Base-by-base conservation (phyloP, 768 basidiomycete genomes). In the Suillus ampliporus region DNA sequence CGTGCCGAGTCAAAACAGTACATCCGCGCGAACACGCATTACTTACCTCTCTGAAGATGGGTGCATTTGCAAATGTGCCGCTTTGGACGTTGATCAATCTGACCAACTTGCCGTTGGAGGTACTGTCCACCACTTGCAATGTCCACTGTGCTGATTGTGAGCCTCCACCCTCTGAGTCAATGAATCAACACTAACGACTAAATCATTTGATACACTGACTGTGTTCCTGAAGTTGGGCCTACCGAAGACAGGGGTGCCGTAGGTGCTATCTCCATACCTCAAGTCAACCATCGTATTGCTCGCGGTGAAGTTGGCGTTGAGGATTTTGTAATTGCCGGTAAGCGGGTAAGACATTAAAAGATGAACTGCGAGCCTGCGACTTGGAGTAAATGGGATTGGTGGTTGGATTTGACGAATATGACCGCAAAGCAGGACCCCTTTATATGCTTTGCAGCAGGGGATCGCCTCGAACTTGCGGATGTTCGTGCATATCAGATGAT, bases 261-360 rank as follows among this genome's bases (percentile, higher is more conserved):
- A 0, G 9, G 10, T 23, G 44, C 46, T 64, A 79, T 37, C 64
- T 73, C 56, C 77, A 79, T 23, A 68, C 74, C 38, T 67, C 73
- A 15, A 66, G 70, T 54, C 38, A 31, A n/a, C 14, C 1, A 54
- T 5, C 11, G 28, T 17, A 19, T 54, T 54, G 13, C 6, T 50
- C 47, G n/a, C n/a, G n/a, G n/a, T 21, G 19, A 10, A 54, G 11
- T 54, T 31, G 52, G 9, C 31, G 13, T 2, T 34, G 21, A 5
- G 13, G 52, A 54, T 21, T 26, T 26, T 54, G 52, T 54, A 54
- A 38, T 23, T 54, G 19, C 52, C 26, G 19, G 52, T 1, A 53
- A 44, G 43, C 11, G 31, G 51, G 8, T 17, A 26, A 31, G 28
- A 53, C 37, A 31, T 31, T 21, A 23, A 26, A 11, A 53, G 15